Evolutionary conservation across 2,329 filamentous ascomycete species (phyloP).

Genomic region (Drechslera avenae): DNA sequence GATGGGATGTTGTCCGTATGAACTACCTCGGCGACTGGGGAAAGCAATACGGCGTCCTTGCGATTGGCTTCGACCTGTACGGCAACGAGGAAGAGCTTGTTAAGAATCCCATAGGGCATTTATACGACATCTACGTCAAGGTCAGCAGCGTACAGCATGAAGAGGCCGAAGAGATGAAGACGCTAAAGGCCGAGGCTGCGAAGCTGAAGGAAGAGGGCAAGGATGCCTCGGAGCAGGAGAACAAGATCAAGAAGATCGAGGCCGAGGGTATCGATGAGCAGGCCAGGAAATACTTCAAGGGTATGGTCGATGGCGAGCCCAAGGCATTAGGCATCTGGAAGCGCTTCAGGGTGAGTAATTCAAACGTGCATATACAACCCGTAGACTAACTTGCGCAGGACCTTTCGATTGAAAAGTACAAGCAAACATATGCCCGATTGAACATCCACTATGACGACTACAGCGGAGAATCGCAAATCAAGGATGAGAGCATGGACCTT

Average conservation of each 20-base stretch:
- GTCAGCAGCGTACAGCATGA: conserved; percentile 68
- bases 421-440: conserved; percentile 65
- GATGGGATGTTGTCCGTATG: conserved; percentile 72
- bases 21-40: conserved; percentile 84
- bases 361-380: no score
- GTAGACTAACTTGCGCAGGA: conserved; percentile 45
- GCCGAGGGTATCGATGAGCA: conserved; percentile 65
- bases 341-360: conserved; percentile 57
- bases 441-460: conserved; percentile 71
- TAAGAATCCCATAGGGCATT: conserved; percentile 78
- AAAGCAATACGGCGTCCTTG: conserved; percentile 73
- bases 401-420: conserved; percentile 68
- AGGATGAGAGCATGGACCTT: conserved; percentile 64
- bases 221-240: conserved; percentile 49
- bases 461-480: conserved; percentile 71
- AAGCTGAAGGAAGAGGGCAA: conserved; percentile 50
- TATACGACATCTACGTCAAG: conserved; percentile 81
- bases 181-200: conserved; percentile 53
- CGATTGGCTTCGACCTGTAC: conserved; percentile 75
- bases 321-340: conserved; percentile 66
- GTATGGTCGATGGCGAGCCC: conserved; percentile 67
- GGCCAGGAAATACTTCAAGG: conserved; percentile 72
- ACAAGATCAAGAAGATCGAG: conserved; percentile 49
- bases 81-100: conserved; percentile 73
- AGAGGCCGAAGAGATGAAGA: conserved; percentile 70